phyloP scores from a whole-genome alignment of 495 filamentous ascomycete genomes.

The Amphirosellinia nigrospora region DNA sequence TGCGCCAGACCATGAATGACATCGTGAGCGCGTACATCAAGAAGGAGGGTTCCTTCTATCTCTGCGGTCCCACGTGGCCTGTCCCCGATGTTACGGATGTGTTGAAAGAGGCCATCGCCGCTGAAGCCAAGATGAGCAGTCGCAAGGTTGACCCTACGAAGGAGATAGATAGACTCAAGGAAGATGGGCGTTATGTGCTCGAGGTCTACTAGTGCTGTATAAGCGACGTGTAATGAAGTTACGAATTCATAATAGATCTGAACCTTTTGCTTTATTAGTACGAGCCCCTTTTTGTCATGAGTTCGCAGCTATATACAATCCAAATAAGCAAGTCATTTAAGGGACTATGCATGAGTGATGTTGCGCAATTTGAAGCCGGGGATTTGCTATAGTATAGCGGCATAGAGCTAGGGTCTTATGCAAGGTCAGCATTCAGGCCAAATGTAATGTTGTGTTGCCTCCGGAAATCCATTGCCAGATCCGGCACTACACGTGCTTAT shows the following conservation, averaged over 20 bases:
- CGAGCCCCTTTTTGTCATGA: not conserved
- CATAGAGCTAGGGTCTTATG: slow-evolving; percentile 2
- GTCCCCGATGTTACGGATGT: slow-evolving; percentile 98
- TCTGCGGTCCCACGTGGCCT: slow-evolving; percentile 98
- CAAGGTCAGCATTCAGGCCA: slow-evolving; percentile 20
- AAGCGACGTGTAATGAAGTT: slow-evolving; percentile 15
- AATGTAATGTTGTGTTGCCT: not conserved
- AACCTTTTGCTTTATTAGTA: slow-evolving; percentile 2
- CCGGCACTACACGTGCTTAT: slow-evolving; percentile 18
- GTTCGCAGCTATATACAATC: slow-evolving; percentile 10
- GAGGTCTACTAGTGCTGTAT: slow-evolving; percentile 80
- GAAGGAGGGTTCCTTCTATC: slow-evolving; percentile 90
- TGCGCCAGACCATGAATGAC: slow-evolving; percentile 85
- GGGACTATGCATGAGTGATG: not conserved
- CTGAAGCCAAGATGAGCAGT: slow-evolving; percentile 69
- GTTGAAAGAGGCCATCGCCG: slow-evolving; percentile 86
- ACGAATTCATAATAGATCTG: slow-evolving; percentile 17
- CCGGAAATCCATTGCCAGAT: slow-evolving; percentile 18
- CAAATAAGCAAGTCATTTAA: slow-evolving; percentile 8
- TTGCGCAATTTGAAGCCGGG: not conserved
- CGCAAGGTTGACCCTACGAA: slow-evolving; percentile 87
- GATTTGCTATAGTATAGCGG: not conserved
- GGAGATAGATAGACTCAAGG: slow-evolving; percentile 97
- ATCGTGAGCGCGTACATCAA: slow-evolving; percentile 89
- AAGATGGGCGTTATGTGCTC: slow-evolving; percentile 89